Conservation (phyloP, 495 filamentous ascomycete genomes). For the Aspergillus conjunctus region DNA sequence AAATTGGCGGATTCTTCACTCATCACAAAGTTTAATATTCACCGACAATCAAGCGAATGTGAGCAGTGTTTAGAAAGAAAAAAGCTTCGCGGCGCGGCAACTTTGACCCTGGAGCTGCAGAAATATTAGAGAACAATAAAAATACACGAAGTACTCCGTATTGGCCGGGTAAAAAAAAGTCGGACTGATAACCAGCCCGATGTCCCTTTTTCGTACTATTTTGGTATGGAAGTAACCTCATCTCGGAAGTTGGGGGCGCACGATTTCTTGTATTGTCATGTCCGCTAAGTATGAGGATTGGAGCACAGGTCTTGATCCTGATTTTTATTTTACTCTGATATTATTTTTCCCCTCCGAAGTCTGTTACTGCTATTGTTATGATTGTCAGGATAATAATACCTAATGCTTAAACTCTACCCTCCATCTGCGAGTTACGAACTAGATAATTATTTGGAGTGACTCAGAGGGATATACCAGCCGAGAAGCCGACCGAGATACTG, state of each 20-base stretch:
- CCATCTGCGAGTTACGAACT: too few species aligned
- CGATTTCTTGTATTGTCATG: background rate
- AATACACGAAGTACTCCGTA: background rate
- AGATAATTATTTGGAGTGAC: background rate
- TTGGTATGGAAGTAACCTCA: background rate
- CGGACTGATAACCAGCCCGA: background rate
- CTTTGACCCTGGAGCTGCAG: background rate
- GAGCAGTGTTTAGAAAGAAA: background rate
- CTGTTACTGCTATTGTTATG: too few species aligned
- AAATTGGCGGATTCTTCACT: constrained; percentile 6
- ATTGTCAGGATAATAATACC: too few species aligned
- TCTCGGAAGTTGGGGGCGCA: background rate
- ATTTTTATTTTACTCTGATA: too few species aligned
- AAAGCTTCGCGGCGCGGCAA: constrained; percentile 14
- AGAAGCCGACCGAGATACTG: background rate
- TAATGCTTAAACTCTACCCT: too few species aligned
- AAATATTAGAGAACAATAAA: constrained; percentile 4
- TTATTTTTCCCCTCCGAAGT: too few species aligned
- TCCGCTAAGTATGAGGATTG: background rate
- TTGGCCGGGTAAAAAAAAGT: background rate
- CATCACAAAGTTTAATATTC: constrained; percentile 16
- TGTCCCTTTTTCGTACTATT: background rate
- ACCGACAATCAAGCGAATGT: constrained; percentile 11
- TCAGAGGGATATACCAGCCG: background rate
- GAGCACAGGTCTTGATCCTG: too few species aligned